These are phyloP conservation scores for Verticillium zaregamsianum DNA, from an alignment of 2,329 filamentous ascomycete species.

Conservation along the genomic window DNA sequence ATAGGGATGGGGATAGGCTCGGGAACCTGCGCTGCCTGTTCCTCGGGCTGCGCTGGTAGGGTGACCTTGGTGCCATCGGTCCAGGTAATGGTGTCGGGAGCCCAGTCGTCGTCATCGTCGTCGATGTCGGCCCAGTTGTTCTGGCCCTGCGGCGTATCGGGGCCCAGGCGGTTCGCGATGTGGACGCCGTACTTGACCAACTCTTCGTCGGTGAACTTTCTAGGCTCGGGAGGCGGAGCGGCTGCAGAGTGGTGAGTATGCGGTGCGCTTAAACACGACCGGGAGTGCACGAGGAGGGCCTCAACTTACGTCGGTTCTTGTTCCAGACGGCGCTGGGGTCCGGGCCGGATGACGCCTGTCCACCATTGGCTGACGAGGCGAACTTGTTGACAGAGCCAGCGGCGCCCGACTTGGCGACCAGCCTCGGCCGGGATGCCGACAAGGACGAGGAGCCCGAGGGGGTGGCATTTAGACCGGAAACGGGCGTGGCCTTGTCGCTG, in stretches of 20 bases:
- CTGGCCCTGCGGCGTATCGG: constrained; percentile 70
- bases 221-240: constrained; percentile 63
- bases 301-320: constrained; percentile 71
- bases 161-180: constrained; percentile 72
- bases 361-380: constrained; percentile 45
- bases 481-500: constrained; percentile 43
- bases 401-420: constrained; percentile 70
- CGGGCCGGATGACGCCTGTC: constrained; percentile 57
- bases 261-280: background rate
- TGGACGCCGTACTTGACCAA: constrained; percentile 84
- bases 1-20: constrained; percentile 22
- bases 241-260: constrained; percentile 34
- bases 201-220: constrained; percentile 83
- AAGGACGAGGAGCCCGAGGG: constrained; percentile 40
- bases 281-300: background rate
- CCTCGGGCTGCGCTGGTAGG: constrained; percentile 56
- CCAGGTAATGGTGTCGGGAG: constrained; percentile 81
- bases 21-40: constrained; percentile 27
- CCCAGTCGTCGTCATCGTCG: constrained; percentile 85
- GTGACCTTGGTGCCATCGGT: constrained; percentile 83
- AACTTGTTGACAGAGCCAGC: constrained; percentile 45
- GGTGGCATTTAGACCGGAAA: constrained; percentile 39
- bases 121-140: constrained; percentile 89
- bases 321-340: constrained; percentile 81
- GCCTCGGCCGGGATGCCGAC: constrained; percentile 59